Conservation (phyloP, 352 stramenopile genomes). For the Globisporangium radiosum region DNA sequence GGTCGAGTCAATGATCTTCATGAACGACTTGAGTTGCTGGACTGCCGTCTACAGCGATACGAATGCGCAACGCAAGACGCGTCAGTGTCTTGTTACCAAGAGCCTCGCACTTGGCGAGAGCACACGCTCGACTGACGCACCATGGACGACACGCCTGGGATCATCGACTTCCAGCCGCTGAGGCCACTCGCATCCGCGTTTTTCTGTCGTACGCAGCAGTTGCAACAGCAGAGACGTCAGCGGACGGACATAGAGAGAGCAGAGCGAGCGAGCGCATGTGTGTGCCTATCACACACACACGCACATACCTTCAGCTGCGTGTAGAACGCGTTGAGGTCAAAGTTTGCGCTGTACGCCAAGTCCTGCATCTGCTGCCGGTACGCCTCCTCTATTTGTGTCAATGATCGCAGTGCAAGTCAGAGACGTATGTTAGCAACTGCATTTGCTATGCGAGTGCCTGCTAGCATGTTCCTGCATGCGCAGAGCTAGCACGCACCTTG, state of each 20-base stretch:
- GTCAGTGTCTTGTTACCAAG: too few relatives aligned
- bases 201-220: constrained; percentile 34
- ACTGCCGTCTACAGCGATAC: constrained; percentile 51
- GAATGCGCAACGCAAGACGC: background rate
- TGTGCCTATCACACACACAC: too few relatives aligned
- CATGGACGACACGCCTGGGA: constrained; percentile 73
- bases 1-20: constrained; percentile 71
- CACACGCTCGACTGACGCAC: constrained; percentile 16
- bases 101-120: background rate
- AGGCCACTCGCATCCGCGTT: constrained; percentile 62
- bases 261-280: background rate
- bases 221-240: background rate
- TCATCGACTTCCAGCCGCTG: constrained; percentile 76
- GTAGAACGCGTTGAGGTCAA: constrained; percentile 66
- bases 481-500: constrained; percentile 28
- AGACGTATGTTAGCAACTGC: background rate
- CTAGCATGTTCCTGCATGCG: background rate
- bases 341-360: constrained; percentile 55
- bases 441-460: background rate
- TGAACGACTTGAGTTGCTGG: constrained; percentile 80
- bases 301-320: constrained; percentile 56
- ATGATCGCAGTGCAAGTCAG: background rate
- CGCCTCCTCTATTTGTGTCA: constrained; percentile 35
- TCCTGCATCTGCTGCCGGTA: constrained; percentile 77
- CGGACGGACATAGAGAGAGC: background rate